These are phyloP conservation scores for Marchantia polymorpha DNA, from an alignment of 225 moss, liverwort and hornwort genomes.

Conservation along the genomic window DNA sequence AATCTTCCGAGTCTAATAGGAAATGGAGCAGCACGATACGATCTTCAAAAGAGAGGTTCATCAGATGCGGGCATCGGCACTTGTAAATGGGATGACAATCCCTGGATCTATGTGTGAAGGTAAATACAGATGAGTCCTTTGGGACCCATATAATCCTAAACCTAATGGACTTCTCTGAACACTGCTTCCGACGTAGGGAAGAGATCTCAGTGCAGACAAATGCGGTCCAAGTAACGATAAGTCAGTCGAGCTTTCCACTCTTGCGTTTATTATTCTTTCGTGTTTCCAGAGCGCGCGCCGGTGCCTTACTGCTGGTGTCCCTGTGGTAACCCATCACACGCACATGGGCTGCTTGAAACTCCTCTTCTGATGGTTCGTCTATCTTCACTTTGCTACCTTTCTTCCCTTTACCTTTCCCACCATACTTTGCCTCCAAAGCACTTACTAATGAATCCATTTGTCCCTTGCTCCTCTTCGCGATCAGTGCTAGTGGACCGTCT, in stretches of 20 bases:
- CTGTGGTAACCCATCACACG: constrained; percentile 38
- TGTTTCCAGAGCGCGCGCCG: not conserved
- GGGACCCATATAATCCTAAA: not conserved
- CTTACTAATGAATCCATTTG: constrained; percentile 79
- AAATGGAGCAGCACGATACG: no score
- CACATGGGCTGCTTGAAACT: constrained; percentile 75
- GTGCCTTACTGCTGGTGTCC: constrained; percentile 4
- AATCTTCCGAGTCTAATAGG: no score
- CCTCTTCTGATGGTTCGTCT: constrained; percentile 80
- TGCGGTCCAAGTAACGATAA: not conserved
- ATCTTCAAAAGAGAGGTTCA: not conserved
- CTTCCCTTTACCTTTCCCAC: constrained; percentile 51
- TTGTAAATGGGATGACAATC: not conserved
- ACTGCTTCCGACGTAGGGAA: not conserved
- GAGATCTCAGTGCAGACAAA: no score
- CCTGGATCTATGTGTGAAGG: not conserved
- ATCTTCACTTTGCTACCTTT: constrained; percentile 40
- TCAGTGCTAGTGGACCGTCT: constrained; percentile 56
- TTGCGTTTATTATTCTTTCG: constrained; percentile 27
- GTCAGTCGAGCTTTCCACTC: constrained; percentile 34
- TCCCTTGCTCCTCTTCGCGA: constrained; percentile 63
- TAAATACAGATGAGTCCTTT: not conserved
- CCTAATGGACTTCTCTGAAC: not conserved
- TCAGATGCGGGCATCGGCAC: not conserved
- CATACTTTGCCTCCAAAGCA: constrained; percentile 73